Evolutionary conservation across 1,284 basidiomycete genomes (phyloP).

Genomic region (Ustilago trichophora): DNA sequence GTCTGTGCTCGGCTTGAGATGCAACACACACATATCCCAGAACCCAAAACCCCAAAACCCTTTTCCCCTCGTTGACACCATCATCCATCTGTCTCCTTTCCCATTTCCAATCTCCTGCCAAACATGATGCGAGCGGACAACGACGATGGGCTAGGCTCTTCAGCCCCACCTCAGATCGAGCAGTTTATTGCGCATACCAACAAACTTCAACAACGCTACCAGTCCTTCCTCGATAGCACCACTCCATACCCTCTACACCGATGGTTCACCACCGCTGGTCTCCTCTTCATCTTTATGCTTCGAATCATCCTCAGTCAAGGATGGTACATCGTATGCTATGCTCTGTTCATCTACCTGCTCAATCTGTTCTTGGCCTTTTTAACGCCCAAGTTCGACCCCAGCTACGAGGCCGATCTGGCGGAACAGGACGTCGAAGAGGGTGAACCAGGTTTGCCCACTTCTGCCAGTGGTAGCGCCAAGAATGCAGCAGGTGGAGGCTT

Average conservation of each 20-base stretch:
- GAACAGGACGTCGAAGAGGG: slow-evolving; percentile 96
- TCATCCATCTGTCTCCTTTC: too few relatives aligned
- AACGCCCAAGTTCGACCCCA: slow-evolving; percentile 94
- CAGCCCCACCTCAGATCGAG: slow-evolving; percentile 47
- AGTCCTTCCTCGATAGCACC: slow-evolving; percentile 85
- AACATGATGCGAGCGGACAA: slow-evolving; percentile 60
- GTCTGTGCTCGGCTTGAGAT: too few relatives aligned
- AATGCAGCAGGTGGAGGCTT: slow-evolving; percentile 24
- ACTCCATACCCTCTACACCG: slow-evolving; percentile 88
- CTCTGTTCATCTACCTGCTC: slow-evolving; percentile 65
- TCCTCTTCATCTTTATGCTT: slow-evolving; percentile 82
- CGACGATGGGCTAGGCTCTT: slow-evolving; percentile 36
- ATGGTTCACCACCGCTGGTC: slow-evolving; percentile 81
- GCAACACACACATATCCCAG: too few relatives aligned
- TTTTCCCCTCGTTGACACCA: too few relatives aligned
- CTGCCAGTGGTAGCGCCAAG: slow-evolving; percentile 8
- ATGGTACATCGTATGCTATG: slow-evolving; percentile 81
- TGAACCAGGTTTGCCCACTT: slow-evolving; percentile 70
- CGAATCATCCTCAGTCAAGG: slow-evolving; percentile 87
- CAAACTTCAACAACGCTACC: slow-evolving; percentile 67
- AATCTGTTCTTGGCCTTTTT: slow-evolving; percentile 83
- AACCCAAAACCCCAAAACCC: too few relatives aligned
- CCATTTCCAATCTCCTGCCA: not conserved
- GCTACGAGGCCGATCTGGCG: slow-evolving; percentile 87
- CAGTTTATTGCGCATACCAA: slow-evolving; percentile 54